Evolutionary conservation across 2,329 filamentous ascomycete species (phyloP), one percentile per base, ranked within the genome.

Genomic region (Escovopsis sp.): DNA sequence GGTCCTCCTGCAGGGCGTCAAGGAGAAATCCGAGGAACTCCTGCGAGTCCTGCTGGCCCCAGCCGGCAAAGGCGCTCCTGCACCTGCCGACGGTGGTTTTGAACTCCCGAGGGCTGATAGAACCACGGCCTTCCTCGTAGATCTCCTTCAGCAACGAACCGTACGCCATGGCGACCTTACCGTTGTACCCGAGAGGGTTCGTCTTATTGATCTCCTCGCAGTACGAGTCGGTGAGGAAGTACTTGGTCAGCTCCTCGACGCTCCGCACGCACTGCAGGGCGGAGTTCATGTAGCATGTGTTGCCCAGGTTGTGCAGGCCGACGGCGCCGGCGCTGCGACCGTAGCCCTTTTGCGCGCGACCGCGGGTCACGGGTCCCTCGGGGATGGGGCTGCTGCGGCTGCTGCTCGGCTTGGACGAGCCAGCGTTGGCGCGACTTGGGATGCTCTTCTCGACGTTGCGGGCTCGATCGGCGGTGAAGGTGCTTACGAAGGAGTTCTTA

Each of bases 201-300:
- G 73, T 70, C 31, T 72, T 66, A 55, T 98, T 98, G 45, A 96
- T 69, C 49, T 98, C 88, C 35, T 68, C 62, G 47, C 79, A 74
- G 58, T 83, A 86, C 41, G 78, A 70, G 39, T 76, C 70, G 34
- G 72, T 67, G 34, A 94, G 58, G 56, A 98, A 96, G 56, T 94
- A 98, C 49, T 86, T 78, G 5, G 85, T 88, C 43, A 98, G 62
- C 56, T 98, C 90, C 51, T 94, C 84, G 0, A 94, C 86, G 47
- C 84, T 92, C 34, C 88, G 77, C 35, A 98, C 74, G 54, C 90
- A 98, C 54, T 98, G 90, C 36, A 96, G 65, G 9, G 90, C 90
- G 16, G 88, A 94, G 57, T 96, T 96, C 87, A 96, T 94, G 61
- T 98, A 98, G 59, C 90, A 98, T 0, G 90, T 96, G 50, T 98